Base-by-base conservation (phyloP, 208 protist species). In the Trypanosoma rangeli region DNA sequence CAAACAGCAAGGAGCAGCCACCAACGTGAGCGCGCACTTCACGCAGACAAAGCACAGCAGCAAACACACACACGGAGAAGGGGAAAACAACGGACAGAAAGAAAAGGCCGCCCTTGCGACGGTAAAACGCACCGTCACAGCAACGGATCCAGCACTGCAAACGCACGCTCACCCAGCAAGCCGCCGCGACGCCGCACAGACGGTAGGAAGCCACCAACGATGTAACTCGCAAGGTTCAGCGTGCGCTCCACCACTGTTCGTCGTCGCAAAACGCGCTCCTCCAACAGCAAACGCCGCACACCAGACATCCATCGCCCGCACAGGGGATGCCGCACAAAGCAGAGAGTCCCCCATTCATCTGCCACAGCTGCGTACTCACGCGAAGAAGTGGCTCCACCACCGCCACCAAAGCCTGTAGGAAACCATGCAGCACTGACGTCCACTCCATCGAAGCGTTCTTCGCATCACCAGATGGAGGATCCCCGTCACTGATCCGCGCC, bases 1-100 rank as follows among this genome's bases (percentile, higher is more conserved):
- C 16, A 52, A 16, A 48, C 16, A 29, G 2, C 70, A 72, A 59
- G 66, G 42, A 74, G 64, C 4, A 70, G n/a, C n/a, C n/a, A n/a
- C n/a, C n/a, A 15, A 53, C 15, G n/a, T 3, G n/a, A 53, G n/a
- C 4, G 48, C 7, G n/a, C 48, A 15, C 7, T 42, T 10, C 37
- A 10, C 10, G 37, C 37, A 42, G 37, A n/a, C n/a, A n/a, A n/a
- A n/a, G n/a, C n/a, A n/a, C n/a, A n/a, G n/a, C n/a, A n/a, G 37
- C 37, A 42, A 42, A 42, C 37, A 42, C 37, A 4, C 37, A 42
- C 37, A 10, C 7, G 37, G 10, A 42, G 10, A 42, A 42, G 10
- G 37, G 4, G 10, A 18, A 15, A 61, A 56, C 13, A 66, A 66
- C 2, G 67, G 39, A 56, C 66, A 65, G 52, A 5, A 65, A 59